Evolutionary conservation across 2,329 filamentous ascomycete genomes (phyloP).

Genomic region (Neonectria punicea): DNA sequence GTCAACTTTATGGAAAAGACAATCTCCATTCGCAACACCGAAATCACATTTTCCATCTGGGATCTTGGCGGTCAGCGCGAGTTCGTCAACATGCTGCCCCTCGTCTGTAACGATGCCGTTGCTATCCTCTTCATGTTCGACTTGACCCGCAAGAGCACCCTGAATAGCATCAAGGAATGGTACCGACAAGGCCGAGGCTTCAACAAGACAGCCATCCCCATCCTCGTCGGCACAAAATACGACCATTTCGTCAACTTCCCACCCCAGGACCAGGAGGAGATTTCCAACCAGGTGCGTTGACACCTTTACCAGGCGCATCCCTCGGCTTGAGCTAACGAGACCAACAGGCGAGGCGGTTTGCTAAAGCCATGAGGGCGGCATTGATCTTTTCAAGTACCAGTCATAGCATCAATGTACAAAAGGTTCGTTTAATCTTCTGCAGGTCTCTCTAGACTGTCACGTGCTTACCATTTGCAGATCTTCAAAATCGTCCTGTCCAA

Average conservation of each 20-base stretch:
- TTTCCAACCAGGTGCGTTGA: conserved; percentile 83
- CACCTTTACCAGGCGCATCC: neutral
- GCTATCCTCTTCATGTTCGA: conserved; percentile 99
- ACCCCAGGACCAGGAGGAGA: conserved; percentile 96
- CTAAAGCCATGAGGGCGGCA: conserved; percentile 97
- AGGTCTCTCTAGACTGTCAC: conserved; percentile 3
- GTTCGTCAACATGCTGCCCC: conserved; percentile 98
- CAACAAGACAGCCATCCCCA: conserved; percentile 99
- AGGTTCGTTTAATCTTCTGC: conserved; percentile 62
- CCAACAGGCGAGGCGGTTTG: conserved; percentile 88
- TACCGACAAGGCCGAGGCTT: conserved; percentile 97
- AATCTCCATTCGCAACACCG: conserved; percentile 98
- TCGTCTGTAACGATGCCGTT: conserved; percentile 99
- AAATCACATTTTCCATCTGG: conserved; percentile 99
- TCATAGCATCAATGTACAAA: conserved; percentile 99
- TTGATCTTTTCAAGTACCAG: conserved; percentile 99
- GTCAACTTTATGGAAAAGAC: conserved; percentile 99
- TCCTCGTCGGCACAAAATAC: conserved; percentile 97
- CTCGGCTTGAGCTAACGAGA: conserved; percentile 21
- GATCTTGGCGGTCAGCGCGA: conserved; percentile 97
- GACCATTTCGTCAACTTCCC: conserved; percentile 99
- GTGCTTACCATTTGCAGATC: conserved; percentile 68
- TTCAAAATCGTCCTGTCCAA: conserved; percentile 99
- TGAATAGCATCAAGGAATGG: conserved; percentile 99
- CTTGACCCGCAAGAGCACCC: conserved; percentile 94